Evolutionary conservation across 2,329 filamentous ascomycete genomes (phyloP).

Genomic region (Diaporthe eres): DNA sequence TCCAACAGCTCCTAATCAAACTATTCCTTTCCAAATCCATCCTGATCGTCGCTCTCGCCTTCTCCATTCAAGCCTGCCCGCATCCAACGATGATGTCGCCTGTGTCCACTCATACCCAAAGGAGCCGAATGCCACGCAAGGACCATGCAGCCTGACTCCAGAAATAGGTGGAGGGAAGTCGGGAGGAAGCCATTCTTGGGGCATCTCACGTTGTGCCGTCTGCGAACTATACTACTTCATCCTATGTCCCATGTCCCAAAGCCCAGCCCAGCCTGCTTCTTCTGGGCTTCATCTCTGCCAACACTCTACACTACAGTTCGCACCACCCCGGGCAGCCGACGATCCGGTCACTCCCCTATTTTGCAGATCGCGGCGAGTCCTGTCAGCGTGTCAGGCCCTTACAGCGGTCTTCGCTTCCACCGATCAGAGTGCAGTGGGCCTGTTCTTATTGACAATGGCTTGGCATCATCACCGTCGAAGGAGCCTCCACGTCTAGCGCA

Average conservation of each 20-base stretch:
- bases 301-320: not conserved
- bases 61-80: conserved; percentile 4
- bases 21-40: conserved; percentile 2
- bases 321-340: not conserved
- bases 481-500: conserved; percentile 22
- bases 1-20: conserved; percentile 30
- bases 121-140: conserved; percentile 6
- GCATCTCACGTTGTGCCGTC: not conserved
- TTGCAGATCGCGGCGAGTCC: conserved; percentile 21
- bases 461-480: conserved; percentile 29
- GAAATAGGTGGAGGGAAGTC: conserved; percentile 21
- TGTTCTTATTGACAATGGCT: conserved; percentile 22
- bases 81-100: not conserved
- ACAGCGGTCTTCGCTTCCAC: conserved; percentile 5
- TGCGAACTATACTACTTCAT: not conserved
- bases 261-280: not conserved
- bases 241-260: too few relatives aligned
- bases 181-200: conserved; percentile 2
- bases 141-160: conserved; percentile 1
- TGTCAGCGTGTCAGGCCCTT: not conserved
- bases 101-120: conserved; percentile 7
- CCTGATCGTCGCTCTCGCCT: conserved; percentile 27
- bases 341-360: not conserved
- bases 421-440: conserved; percentile 21
- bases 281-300: not conserved